A percentile compares a stretch with the other conserved stretches of the same genome.
Conservation (phyloP, 2,329 filamentous ascomycete genomes). For the Trichoderma hamatum region DNA sequence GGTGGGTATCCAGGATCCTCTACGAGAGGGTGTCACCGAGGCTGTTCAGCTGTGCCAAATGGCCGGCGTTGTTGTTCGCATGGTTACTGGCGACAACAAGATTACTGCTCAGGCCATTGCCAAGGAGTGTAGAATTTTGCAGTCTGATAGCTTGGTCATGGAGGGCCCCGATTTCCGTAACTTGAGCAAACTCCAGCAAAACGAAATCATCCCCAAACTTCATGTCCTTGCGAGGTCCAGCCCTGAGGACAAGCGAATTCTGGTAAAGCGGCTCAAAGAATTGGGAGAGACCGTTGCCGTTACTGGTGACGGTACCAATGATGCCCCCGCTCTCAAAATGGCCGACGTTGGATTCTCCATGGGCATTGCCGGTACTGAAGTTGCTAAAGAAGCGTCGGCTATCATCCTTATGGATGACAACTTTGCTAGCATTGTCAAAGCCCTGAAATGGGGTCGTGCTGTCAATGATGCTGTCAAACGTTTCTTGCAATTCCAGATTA, state of each 20-base stretch:
- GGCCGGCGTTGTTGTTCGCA: constrained; percentile 78
- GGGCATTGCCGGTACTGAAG: constrained; percentile 81
- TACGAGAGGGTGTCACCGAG: constrained; percentile 73
- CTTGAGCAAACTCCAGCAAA: constrained; percentile 65
- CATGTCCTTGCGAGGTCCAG: constrained; percentile 75
- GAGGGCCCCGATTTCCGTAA: constrained; percentile 80
- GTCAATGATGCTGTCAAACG: constrained; percentile 79
- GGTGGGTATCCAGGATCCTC: constrained; percentile 80
- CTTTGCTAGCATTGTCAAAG: constrained; percentile 84
- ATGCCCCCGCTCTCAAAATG: constrained; percentile 78
- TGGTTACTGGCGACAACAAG: constrained; percentile 85
- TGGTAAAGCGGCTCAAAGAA: constrained; percentile 72
- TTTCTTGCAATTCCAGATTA: constrained; percentile 77
- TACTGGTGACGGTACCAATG: constrained; percentile 82
- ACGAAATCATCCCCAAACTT: constrained; percentile 67
- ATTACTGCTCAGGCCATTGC: constrained; percentile 79
- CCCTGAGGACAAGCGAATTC: constrained; percentile 74
- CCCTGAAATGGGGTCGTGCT: constrained; percentile 77
- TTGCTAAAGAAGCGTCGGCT: constrained; percentile 81
- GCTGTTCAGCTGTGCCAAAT: constrained; percentile 73
- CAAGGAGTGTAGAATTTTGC: constrained; percentile 75
- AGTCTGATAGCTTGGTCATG: constrained; percentile 69
- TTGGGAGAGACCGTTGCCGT: constrained; percentile 78
- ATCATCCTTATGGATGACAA: constrained; percentile 90
- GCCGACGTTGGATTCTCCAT: constrained; percentile 85